Evolutionary conservation across 768 basidiomycete genomes (phyloP).

Genomic region (Trametopsis cervina): DNA sequence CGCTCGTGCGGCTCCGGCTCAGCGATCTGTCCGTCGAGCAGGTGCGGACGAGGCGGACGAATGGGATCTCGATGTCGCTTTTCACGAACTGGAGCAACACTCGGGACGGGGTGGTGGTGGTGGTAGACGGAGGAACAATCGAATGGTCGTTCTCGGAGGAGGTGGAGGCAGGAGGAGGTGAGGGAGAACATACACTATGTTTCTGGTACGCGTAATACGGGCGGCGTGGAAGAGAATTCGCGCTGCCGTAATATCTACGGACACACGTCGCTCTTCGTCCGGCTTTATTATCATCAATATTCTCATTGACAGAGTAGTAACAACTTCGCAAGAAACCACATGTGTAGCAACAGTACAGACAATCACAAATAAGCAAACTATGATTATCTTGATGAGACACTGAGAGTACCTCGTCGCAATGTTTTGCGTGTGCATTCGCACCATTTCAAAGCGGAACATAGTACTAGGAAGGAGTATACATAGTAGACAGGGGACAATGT

Average conservation of each 20-base stretch:
- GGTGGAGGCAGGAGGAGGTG: conserved; percentile 46
- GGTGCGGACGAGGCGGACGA: conserved; percentile 45
- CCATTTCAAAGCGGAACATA: too few species aligned
- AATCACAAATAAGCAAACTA: not conserved
- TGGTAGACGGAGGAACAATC: conserved; percentile 54
- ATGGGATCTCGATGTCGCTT: conserved; percentile 73
- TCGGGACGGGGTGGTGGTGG: conserved; percentile 34
- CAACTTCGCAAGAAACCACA: not conserved
- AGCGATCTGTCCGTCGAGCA: conserved; percentile 20
- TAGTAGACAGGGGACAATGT: not conserved
- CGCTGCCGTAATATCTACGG: not conserved
- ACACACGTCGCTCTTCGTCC: too few species aligned
- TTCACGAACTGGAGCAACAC: conserved; percentile 72
- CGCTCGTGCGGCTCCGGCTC: conserved; percentile 1
- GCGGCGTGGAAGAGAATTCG: not conserved
- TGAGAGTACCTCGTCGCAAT: too few species aligned
- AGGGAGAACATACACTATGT: conserved; percentile 4
- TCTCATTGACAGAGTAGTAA: not conserved
- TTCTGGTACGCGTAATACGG: not conserved
- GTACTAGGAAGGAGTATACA: not conserved
- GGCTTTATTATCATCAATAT: too few species aligned
- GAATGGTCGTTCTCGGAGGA: conserved; percentile 67
- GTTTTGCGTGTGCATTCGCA: too few species aligned
- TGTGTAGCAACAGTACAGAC: not conserved
- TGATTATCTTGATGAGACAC: too few species aligned